These are phyloP conservation scores for Ascochyta clinopodiicola DNA, from an alignment of 2,329 filamentous ascomycete species.

Conservation along the genomic window DNA sequence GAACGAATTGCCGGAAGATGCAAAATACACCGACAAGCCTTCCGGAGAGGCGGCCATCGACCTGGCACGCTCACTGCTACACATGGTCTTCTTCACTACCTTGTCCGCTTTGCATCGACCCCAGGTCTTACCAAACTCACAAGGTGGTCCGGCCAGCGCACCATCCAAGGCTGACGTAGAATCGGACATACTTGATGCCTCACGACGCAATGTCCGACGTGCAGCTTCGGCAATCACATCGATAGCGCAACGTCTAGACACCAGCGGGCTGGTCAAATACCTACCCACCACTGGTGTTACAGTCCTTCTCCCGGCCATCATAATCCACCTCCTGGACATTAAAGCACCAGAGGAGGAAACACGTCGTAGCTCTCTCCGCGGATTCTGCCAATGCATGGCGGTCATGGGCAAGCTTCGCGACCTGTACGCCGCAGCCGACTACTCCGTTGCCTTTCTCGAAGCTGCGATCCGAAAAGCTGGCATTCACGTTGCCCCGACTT, in stretches of 20 bases:
- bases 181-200: conserved; percentile 79
- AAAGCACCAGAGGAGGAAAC: conserved; percentile 78
- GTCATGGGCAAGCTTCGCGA: conserved; percentile 88
- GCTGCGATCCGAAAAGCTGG: conserved; percentile 87
- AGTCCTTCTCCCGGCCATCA: conserved; percentile 88
- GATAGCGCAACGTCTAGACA: conserved; percentile 79
- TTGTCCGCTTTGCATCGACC: conserved; percentile 89
- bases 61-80: conserved; percentile 82
- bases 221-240: conserved; percentile 85
- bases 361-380: conserved; percentile 74
- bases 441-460: conserved; percentile 93
- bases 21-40: conserved; percentile 70
- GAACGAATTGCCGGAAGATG: conserved; percentile 72
- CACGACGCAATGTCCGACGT: conserved; percentile 80
- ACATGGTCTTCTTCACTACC: conserved; percentile 94
- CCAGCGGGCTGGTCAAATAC: conserved; percentile 74
- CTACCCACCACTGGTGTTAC: conserved; percentile 91
- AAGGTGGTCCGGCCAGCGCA: conserved; percentile 56
- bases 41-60: conserved; percentile 64
- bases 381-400: conserved; percentile 90
- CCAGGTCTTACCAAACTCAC: conserved; percentile 81
- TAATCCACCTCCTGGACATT: conserved; percentile 91
- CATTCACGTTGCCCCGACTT: conserved; percentile 68
- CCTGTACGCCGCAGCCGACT: conserved; percentile 92
- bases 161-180: conserved; percentile 45